Conservation (phyloP, 192 early-diverging fungal genomes). For the Umbelopsis isabellina region DNA sequence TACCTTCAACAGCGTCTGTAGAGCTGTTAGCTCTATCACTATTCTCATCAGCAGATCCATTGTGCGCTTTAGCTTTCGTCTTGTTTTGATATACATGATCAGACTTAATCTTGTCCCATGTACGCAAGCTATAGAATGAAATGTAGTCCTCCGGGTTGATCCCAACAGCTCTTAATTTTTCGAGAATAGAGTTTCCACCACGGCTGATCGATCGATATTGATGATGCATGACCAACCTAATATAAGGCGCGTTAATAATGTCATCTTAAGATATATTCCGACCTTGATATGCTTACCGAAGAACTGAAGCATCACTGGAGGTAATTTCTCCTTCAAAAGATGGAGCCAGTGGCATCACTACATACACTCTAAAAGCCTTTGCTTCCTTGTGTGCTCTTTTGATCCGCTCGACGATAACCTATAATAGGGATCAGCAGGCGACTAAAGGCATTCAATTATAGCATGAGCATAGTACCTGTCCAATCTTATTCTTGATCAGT, state of each 20-base stretch:
- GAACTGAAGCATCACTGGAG: conserved; percentile 66
- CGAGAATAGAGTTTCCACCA: conserved; percentile 68
- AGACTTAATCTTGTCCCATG: conserved; percentile 67
- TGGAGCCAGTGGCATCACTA: conserved; percentile 83
- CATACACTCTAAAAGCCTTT: conserved; percentile 74
- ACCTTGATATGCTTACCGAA: conserved; percentile 38
- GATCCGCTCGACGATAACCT: conserved; percentile 76
- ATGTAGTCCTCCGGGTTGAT: conserved; percentile 71
- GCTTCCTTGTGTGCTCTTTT: conserved; percentile 67
- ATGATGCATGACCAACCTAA: conserved; percentile 74
- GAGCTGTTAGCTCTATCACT: not conserved
- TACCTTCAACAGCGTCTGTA: not conserved
- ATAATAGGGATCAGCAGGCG: not conserved
- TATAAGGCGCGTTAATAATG: not conserved
- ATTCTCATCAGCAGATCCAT: not conserved
- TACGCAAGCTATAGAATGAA: conserved; percentile 74
- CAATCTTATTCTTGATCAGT: conserved; percentile 46
- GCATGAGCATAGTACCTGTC: conserved; percentile 27
- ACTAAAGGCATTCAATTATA: not conserved
- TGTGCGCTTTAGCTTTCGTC: not conserved
- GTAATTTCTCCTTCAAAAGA: conserved; percentile 83
- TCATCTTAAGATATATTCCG: too few species aligned
- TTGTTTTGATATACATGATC: not conserved
- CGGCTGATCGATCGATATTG: conserved; percentile 79
- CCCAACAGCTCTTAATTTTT: conserved; percentile 54